A percentile compares a stretch with the other conserved stretches of the same genome.
Evolutionary conservation across 306 rosid genomes (phyloP).

Genomic region (Prunus salicina): DNA sequence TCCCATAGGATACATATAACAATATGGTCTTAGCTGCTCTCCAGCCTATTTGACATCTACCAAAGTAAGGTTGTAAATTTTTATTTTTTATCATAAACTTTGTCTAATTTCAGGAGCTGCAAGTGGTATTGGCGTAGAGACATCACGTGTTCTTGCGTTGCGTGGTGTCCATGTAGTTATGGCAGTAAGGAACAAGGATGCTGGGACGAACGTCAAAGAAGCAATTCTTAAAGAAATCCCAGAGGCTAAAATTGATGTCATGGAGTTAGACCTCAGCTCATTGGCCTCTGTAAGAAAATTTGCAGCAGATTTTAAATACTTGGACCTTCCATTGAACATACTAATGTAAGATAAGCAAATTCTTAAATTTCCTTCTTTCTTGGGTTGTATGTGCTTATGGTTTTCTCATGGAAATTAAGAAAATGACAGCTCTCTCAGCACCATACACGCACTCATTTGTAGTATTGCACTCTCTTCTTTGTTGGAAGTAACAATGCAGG

Average conservation of each 20-base stretch:
- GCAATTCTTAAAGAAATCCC: conserved; percentile 47
- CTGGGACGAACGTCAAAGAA: conserved; percentile 48
- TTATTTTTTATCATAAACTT: not conserved
- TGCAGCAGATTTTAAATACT: conserved; percentile 47
- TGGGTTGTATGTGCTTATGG: too few relatives aligned
- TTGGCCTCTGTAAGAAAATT: conserved; percentile 69
- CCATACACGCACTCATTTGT: not conserved
- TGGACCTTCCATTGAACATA: conserved; percentile 52
- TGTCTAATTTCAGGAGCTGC: conserved; percentile 60
- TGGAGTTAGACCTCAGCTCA: conserved; percentile 71
- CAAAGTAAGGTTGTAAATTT: conserved; percentile 13
- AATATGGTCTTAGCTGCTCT: too few relatives aligned
- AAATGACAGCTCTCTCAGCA: too few relatives aligned
- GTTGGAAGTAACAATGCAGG: conserved; percentile 84
- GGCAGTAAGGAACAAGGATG: conserved; percentile 68
- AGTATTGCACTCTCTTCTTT: conserved; percentile 16
- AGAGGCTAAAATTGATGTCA: conserved; percentile 52
- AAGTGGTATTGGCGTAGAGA: conserved; percentile 71
- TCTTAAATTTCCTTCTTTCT: not conserved
- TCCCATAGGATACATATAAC: not conserved
- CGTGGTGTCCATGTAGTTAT: conserved; percentile 75
- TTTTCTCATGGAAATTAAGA: too few relatives aligned
- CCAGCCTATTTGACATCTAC: too few relatives aligned
- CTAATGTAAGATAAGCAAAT: conserved; percentile 42
- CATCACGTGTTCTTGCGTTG: conserved; percentile 57